phyloP scores from a whole-genome alignment of 1,139 yeast genomes.

The Hemisphaericaspora xylofermentans region DNA sequence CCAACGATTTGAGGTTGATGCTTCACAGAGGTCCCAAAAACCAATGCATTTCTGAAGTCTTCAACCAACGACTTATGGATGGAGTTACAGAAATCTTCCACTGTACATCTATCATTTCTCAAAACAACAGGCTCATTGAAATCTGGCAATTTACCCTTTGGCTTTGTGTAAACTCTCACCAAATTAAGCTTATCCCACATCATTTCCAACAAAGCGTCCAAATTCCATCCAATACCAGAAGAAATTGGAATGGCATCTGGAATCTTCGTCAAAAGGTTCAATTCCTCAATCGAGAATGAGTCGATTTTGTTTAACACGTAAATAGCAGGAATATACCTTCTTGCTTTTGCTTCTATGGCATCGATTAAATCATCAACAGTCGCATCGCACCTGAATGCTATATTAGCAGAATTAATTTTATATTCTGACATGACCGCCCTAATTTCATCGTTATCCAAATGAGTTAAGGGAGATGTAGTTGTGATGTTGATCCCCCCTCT shows the following conservation, averaged over 20 bases:
- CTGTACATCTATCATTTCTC: slow-evolving; percentile 76
- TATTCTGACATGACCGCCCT: slow-evolving; percentile 95
- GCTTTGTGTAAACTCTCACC: slow-evolving; percentile 95
- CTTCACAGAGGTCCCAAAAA: slow-evolving; percentile 88
- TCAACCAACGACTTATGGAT: slow-evolving; percentile 93
- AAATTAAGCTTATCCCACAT: slow-evolving; percentile 93
- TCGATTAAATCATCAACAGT: slow-evolving; percentile 94
- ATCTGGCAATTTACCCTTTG: slow-evolving; percentile 92
- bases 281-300: slow-evolving; percentile 88
- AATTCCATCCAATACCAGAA: slow-evolving; percentile 93
- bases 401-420: slow-evolving; percentile 93
- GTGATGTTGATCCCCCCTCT: slow-evolving; percentile 94
- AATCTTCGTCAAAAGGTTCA: slow-evolving; percentile 82
- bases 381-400: slow-evolving; percentile 95
- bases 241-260: slow-evolving; percentile 98
- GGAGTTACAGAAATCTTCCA: slow-evolving; percentile 94
- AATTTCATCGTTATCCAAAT: slow-evolving; percentile 87
- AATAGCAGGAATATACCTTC: slow-evolving; percentile 92
- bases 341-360: slow-evolving; percentile 84
- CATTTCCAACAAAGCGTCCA: slow-evolving; percentile 86
- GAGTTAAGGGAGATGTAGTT: slow-evolving; percentile 88
- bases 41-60: slow-evolving; percentile 89
- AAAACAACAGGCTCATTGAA: slow-evolving; percentile 92
- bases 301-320: slow-evolving; percentile 95
- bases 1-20: slow-evolving; percentile 99